Percentiles rank a stretch among this genome's conserved stretches.
These are phyloP conservation scores for Exophiala alcalophila DNA, from an alignment of 2,329 filamentous ascomycete species.

Conservation along the genomic window DNA sequence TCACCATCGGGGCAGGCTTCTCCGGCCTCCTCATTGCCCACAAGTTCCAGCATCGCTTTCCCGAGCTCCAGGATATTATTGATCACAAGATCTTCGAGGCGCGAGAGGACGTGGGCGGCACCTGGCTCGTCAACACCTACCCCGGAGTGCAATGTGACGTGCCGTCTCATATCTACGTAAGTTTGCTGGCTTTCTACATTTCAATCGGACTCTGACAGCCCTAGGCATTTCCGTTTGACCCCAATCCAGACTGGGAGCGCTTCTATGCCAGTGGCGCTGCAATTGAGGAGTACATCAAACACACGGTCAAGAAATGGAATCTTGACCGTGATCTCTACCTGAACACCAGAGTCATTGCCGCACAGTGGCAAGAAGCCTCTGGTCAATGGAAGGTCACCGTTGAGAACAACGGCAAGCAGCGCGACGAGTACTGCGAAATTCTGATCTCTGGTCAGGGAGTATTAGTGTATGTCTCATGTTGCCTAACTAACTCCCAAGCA, in stretches of 20 bases:
- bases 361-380: slow-evolving; percentile 11
- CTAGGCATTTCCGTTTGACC: slow-evolving; percentile 36
- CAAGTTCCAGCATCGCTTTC: slow-evolving; percentile 38
- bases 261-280: slow-evolving; percentile 43
- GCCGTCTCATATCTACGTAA: slow-evolving; percentile 65
- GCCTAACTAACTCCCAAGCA: slow-evolving; percentile 35
- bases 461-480: too few species aligned
- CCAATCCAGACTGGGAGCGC: slow-evolving; percentile 44
- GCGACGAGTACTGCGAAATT: slow-evolving; percentile 45
- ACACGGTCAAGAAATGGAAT: slow-evolving; percentile 40
- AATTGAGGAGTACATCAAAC: slow-evolving; percentile 45
- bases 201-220: slow-evolving; percentile 6
- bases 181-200: slow-evolving; percentile 46
- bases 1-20: slow-evolving; percentile 38
- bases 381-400: slow-evolving; percentile 9
- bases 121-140: slow-evolving; percentile 43
- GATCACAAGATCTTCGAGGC: slow-evolving; percentile 46
- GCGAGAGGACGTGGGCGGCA: slow-evolving; percentile 41
- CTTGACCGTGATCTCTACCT: slow-evolving; percentile 41
- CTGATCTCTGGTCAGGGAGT: slow-evolving; percentile 58
- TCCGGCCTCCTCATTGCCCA: slow-evolving; percentile 42
- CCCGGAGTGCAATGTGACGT: slow-evolving; percentile 58
- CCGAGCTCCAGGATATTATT: slow-evolving; percentile 35
- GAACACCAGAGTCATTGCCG: slow-evolving; percentile 27
- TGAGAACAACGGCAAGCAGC: slow-evolving; percentile 9